Percentiles rank a stretch among this genome's conserved stretches.
Conservation (phyloP, 306 rosid genomes). For the Malus asiatica region DNA sequence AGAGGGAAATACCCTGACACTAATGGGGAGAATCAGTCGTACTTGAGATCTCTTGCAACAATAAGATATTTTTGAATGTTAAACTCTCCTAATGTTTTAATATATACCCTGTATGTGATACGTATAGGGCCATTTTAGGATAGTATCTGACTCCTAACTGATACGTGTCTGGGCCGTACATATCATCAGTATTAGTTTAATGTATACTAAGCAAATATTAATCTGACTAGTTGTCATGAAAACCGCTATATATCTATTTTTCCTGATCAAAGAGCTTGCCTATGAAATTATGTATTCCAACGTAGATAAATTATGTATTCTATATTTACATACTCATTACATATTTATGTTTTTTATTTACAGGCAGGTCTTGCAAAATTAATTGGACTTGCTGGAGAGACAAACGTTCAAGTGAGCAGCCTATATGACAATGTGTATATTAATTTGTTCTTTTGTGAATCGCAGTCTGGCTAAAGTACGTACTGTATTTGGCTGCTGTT, state of each 20-base stretch:
- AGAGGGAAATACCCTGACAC: neutral
- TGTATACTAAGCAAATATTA: too few species aligned
- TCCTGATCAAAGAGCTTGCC: too few species aligned
- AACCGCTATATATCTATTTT: too few species aligned
- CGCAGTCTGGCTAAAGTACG: neutral
- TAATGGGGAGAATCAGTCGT: neutral
- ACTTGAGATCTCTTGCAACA: neutral
- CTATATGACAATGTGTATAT: too few species aligned
- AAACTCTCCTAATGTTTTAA: neutral
- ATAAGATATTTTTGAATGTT: neutral
- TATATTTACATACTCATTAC: too few species aligned
- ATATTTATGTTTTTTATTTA: neutral
- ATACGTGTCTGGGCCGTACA: too few species aligned
- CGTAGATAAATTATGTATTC: too few species aligned
- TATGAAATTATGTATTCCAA: too few species aligned
- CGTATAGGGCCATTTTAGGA: neutral
- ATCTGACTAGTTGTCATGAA: too few species aligned
- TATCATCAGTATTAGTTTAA: too few species aligned
- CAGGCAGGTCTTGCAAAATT: slow-evolving; percentile 95
- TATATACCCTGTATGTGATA: neutral
- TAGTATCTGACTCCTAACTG: neutral
- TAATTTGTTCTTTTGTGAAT: neutral
- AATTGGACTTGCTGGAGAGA: slow-evolving; percentile 92
- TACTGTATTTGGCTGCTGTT: neutral
- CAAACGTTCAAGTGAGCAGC: slow-evolving; percentile 64